phyloP scores from a whole-genome alignment of 805 yeast genomes.

The Debaryomyces hansenii region DNA sequence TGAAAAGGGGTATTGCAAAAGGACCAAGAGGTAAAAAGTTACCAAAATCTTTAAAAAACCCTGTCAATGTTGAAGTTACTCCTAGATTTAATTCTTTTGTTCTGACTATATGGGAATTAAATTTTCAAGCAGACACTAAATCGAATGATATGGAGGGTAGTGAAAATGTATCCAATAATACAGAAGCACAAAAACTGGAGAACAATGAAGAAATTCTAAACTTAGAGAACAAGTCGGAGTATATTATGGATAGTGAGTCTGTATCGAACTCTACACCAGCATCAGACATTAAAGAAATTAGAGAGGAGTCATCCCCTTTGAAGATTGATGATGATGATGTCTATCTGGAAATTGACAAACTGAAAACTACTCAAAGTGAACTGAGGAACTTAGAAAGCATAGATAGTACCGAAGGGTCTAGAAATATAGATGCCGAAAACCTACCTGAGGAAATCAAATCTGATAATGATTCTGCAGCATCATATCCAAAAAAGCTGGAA shows the following conservation, averaged over 20 bases:
- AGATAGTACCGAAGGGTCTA: not conserved
- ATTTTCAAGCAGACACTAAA: slow-evolving; percentile 1
- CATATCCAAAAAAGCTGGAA: not conserved
- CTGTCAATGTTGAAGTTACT: slow-evolving; percentile 34
- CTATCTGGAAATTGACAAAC: no score
- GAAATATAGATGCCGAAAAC: not conserved
- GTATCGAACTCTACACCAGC: no score
- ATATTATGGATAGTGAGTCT: no score
- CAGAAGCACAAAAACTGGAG: not conserved
- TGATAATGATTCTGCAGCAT: not conserved
- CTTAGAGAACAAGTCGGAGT: no score
- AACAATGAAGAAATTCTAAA: no score
- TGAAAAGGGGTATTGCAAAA: slow-evolving; percentile 34
- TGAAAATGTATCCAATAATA: not conserved
- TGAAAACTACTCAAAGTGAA: no score
- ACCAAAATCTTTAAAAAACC: slow-evolving; percentile 55
- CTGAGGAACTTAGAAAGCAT: no score
- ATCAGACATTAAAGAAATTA: no score
- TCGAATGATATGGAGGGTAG: no score
- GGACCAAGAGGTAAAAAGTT: slow-evolving; percentile 76
- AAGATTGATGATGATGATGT: no score
- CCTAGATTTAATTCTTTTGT: slow-evolving; percentile 32
- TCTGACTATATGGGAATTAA: slow-evolving; percentile 38
- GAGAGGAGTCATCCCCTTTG: no score
- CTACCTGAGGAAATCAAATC: not conserved